phyloP scores from a whole-genome alignment of 306 rosid genomes.

The Prunus fruticosa region DNA sequence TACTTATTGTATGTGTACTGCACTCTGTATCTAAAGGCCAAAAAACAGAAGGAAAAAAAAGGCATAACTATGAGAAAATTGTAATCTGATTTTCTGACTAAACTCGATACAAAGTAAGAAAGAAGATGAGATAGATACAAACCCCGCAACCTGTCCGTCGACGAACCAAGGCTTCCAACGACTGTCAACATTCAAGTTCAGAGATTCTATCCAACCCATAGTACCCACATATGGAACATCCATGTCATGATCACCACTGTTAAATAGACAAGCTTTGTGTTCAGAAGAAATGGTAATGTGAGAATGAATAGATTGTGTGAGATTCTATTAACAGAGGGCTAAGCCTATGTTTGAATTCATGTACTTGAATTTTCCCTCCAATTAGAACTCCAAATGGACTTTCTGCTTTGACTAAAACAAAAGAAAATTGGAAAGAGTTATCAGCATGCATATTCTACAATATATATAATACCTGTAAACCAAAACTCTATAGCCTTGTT shows the following conservation, averaged over 20 bases:
- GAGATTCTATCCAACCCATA: conserved; percentile 41
- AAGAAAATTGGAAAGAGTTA: background rate
- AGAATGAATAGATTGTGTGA: background rate
- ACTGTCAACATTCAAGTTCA: conserved; percentile 34
- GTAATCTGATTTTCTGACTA: background rate
- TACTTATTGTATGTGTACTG: background rate
- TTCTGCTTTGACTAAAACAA: too few relatives aligned
- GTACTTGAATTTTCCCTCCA: too few relatives aligned
- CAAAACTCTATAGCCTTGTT: conserved; percentile 25
- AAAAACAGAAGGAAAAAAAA: background rate
- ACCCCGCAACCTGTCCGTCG: conserved; percentile 61
- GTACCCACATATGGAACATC: conserved; percentile 28
- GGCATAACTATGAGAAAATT: background rate
- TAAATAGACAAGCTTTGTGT: background rate
- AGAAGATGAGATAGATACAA: background rate
- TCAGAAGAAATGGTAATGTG: background rate
- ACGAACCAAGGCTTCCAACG: conserved; percentile 57
- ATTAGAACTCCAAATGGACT: too few relatives aligned
- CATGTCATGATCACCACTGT: conserved; percentile 52
- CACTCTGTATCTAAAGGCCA: conserved; percentile 10
- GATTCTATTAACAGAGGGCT: too few relatives aligned
- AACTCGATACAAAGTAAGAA: background rate
- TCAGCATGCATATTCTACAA: too few relatives aligned
- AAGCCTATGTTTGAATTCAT: too few relatives aligned
- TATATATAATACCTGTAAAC: conserved; percentile 20